Conservation (phyloP, 1,139 yeast species). For the Hansenula sp. region DNA sequence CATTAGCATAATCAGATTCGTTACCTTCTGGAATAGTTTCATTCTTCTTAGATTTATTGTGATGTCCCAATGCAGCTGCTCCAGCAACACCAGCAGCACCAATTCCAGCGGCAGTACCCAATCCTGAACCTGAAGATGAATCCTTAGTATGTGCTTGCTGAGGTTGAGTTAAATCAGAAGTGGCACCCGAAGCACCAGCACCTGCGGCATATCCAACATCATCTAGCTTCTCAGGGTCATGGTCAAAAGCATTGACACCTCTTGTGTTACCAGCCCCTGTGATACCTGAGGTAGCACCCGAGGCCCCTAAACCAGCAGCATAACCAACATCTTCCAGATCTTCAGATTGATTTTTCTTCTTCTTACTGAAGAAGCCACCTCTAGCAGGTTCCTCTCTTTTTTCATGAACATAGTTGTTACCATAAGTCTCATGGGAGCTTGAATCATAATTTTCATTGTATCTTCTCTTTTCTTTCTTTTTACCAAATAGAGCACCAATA, state of each 20-base stretch:
- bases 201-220: constrained; percentile 5
- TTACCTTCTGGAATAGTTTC: background rate
- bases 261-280: background rate
- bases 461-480: constrained; percentile 12
- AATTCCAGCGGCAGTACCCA: constrained; percentile 1
- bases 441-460: constrained; percentile 17
- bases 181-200: constrained; percentile 5
- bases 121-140: background rate
- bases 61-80: constrained; percentile 1
- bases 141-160: background rate
- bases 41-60: background rate
- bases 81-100: constrained; percentile 1
- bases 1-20: background rate
- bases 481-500: constrained; percentile 9
- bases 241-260: background rate
- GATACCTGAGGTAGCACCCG: background rate
- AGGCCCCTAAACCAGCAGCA: constrained; percentile 10
- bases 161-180: background rate
- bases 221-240: background rate
- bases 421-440: constrained; percentile 23
- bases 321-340: constrained; percentile 14
- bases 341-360: constrained; percentile 11
- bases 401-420: constrained; percentile 19
- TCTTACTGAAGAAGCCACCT: constrained; percentile 15
- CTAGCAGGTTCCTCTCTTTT: constrained; percentile 9